Evolutionary conservation across 2,329 filamentous ascomycete species (phyloP), one percentile per base, ranked within the genome.

Genomic region (Hymenoscyphus occultus): DNA sequence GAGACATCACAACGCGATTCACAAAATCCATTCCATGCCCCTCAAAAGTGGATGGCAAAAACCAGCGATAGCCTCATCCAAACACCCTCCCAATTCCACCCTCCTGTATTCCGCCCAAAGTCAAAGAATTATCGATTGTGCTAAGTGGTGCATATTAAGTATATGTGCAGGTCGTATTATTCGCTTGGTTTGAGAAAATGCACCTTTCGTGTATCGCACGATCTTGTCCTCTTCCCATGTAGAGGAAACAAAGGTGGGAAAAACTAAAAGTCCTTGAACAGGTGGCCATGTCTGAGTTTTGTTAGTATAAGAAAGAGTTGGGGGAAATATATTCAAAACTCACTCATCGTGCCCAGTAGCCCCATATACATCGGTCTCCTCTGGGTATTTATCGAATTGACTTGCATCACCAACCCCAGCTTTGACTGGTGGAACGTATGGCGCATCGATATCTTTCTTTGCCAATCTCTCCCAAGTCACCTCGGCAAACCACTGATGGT

Each of bases 371-470:
- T 99, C 95, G 56, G 91, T 92, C 78, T 99, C 95, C 78, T 99
- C 95, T 1, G 95, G 93, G 78, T 99, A 99, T 77, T 93, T 92
- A 80, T 99, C 95, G 76, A 99, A 99, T 78, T 97, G 91, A 79
- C 93, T 97, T 61, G 95, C 92, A 80, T 99, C 95, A 65, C 95
- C 95, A 39, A 92, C 90, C 54, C 95, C 95, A 54, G 92, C 93
- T 77, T 95, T 91, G 67, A 99, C 94, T 0, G 95, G 95, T 16
- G 95, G 95, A 63, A 97, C 95, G 76, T 99, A 99, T 5, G 95
- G 95, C 45, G 95, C 95, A 78, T 99, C 95, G 67, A 99, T 99
- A 74, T 99, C 95, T 80, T 97, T 98, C 77, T 93, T 90, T 45
- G 91, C 89, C 72, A 99, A 81, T 68, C 95, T 84, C 74, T 99